A percentile compares a stretch with the other conserved stretches of the same genome.
Conservation (phyloP, 2,329 filamentous ascomycete genomes). For the Ophiobolus disseminans region DNA sequence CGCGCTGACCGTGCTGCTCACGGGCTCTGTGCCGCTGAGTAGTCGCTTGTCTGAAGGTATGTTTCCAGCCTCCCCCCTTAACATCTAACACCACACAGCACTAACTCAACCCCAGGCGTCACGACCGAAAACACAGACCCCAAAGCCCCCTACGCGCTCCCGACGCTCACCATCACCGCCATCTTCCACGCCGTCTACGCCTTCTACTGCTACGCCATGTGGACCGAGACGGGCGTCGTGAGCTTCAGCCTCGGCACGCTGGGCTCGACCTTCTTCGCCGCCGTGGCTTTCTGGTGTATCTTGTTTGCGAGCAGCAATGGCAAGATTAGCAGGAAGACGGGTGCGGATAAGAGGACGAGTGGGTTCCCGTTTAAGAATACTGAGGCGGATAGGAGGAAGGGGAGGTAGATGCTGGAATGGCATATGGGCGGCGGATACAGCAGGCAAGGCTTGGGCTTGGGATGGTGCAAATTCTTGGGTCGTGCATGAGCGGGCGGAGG, state of each 20-base stretch:
- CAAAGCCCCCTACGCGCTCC: conserved; percentile 61
- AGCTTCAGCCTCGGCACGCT: conserved; percentile 67
- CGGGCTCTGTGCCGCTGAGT: conserved; percentile 72
- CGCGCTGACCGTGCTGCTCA: conserved; percentile 70
- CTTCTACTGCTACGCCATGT: conserved; percentile 70
- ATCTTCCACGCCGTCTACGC: conserved; percentile 67
- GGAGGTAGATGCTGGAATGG: conserved; percentile 20
- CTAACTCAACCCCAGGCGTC: conserved; percentile 28
- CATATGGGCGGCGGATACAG: too few relatives aligned
- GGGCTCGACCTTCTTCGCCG: conserved; percentile 64
- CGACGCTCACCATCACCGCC: conserved; percentile 70
- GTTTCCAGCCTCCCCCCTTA: neutral
- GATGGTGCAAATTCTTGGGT: too few relatives aligned
- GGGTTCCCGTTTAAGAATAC: conserved; percentile 71
- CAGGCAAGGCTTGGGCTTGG: too few relatives aligned
- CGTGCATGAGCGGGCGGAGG: too few relatives aligned
- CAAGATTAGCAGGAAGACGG: conserved; percentile 67
- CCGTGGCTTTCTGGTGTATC: conserved; percentile 70
- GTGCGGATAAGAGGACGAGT: conserved; percentile 70
- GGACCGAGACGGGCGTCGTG: conserved; percentile 62
- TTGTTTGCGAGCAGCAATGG: conserved; percentile 65
- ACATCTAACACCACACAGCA: neutral
- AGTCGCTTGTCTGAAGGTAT: conserved; percentile 52
- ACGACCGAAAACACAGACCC: conserved; percentile 46
- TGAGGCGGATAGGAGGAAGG: conserved; percentile 62